Conservation (phyloP, 1,284 basidiomycete species). For the Irpex sp. region DNA sequence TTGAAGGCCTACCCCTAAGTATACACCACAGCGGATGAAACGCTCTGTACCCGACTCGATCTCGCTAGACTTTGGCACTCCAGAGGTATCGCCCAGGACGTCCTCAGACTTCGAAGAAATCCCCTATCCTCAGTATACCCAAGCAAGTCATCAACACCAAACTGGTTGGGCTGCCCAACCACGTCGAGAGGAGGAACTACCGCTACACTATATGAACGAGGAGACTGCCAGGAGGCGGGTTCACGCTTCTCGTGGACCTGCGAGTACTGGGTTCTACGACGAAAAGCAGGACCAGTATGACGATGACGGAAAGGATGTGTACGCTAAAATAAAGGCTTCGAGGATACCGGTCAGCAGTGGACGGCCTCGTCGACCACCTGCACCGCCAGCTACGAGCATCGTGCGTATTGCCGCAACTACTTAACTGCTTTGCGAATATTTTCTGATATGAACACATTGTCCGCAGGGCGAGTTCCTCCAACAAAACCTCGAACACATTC, state of each 20-base stretch:
- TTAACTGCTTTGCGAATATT: slow-evolving; percentile 1
- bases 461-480: slow-evolving; percentile 70
- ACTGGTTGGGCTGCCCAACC: slow-evolving; percentile 31
- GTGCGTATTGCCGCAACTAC: slow-evolving; percentile 37
- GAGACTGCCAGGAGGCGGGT: slow-evolving; percentile 64
- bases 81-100: slow-evolving; percentile 33
- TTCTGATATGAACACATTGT: background rate
- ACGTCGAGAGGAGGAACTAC: slow-evolving; percentile 51
- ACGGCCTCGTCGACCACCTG: slow-evolving; percentile 51
- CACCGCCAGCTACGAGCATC: slow-evolving; percentile 67
- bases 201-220: slow-evolving; percentile 69
- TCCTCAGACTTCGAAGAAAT: slow-evolving; percentile 74
- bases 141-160: slow-evolving; percentile 23
- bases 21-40: slow-evolving; percentile 12
- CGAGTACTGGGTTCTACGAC: slow-evolving; percentile 29
- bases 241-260: slow-evolving; percentile 35
- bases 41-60: slow-evolving; percentile 37
- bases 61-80: slow-evolving; percentile 65
- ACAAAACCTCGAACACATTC: slow-evolving; percentile 82
- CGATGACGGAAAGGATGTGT: slow-evolving; percentile 73
- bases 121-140: slow-evolving; percentile 46
- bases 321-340: slow-evolving; percentile 54
- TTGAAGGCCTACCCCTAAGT: slow-evolving; percentile 9
- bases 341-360: slow-evolving; percentile 55
- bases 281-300: slow-evolving; percentile 42